phyloP scores from a whole-genome alignment of 805 yeast genomes.

The Pachysolen tannophilus region DNA sequence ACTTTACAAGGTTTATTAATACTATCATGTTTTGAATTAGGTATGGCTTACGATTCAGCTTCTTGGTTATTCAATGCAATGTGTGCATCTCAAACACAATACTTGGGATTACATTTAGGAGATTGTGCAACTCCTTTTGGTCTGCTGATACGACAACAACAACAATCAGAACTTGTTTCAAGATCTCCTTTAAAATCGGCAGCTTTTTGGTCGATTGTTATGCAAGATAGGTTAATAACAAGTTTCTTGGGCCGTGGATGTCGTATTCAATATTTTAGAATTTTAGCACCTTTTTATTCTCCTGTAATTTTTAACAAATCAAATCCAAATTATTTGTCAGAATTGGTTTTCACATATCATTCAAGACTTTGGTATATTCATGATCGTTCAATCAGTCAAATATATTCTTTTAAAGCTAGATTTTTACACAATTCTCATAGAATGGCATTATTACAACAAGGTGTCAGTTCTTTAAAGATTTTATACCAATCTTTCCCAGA shows the following conservation, averaged over 20 bases:
- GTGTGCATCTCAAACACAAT: slow-evolving; percentile 22
- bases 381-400: slow-evolving; percentile 23
- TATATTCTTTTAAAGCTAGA: slow-evolving; percentile 25
- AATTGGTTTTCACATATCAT: slow-evolving; percentile 20
- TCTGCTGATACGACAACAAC: not conserved
- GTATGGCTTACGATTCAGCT: slow-evolving; percentile 23
- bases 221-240: slow-evolving; percentile 25
- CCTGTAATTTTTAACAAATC: slow-evolving; percentile 9
- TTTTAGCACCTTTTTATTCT: slow-evolving; percentile 20
- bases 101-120: slow-evolving; percentile 17
- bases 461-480: slow-evolving; percentile 16
- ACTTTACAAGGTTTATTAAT: slow-evolving; percentile 21
- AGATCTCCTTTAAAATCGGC: slow-evolving; percentile 15
- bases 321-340: slow-evolving; percentile 12
- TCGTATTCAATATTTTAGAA: slow-evolving; percentile 24
- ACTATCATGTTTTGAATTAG: slow-evolving; percentile 24
- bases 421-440: slow-evolving; percentile 25
- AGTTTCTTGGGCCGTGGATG: slow-evolving; percentile 26
- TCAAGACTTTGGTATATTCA: slow-evolving; percentile 24
- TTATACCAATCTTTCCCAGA: slow-evolving; percentile 18
- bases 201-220: slow-evolving; percentile 23
- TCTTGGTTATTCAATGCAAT: slow-evolving; percentile 26
- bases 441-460: slow-evolving; percentile 20
- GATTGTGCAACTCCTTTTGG: not conserved
- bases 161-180: slow-evolving; percentile 2